phyloP scores from a whole-genome alignment of 495 filamentous ascomycete species.

The Xylaria flabelliformis region DNA sequence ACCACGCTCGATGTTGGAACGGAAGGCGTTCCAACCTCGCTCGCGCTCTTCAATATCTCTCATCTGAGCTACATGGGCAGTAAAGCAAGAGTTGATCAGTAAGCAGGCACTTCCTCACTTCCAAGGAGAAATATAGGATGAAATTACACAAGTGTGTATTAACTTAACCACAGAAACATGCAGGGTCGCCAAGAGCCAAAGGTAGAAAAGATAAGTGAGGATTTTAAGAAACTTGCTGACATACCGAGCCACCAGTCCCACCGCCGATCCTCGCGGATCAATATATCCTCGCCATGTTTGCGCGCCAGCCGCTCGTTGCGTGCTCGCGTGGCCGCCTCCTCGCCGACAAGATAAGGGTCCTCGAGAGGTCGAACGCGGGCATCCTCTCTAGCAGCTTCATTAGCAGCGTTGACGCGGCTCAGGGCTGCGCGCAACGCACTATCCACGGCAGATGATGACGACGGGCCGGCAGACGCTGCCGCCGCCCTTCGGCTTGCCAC shows the following conservation, averaged over 20 bases:
- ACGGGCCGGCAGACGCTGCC: conserved; percentile 31
- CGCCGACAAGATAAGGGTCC: conserved; percentile 60
- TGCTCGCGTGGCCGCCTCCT: conserved; percentile 54
- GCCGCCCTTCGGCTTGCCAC: conserved; percentile 55
- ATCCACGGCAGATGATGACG: conserved; percentile 30
- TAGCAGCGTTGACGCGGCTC: conserved; percentile 32
- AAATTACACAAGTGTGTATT: background rate
- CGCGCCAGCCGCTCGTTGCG: conserved; percentile 51
- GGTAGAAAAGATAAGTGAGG: background rate
- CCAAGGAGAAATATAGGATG: background rate
- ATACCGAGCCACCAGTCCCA: conserved; percentile 59
- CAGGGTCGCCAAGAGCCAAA: background rate
- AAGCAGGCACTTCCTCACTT: background rate
- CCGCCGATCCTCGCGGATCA: conserved; percentile 52
- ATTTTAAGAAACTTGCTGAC: conserved; percentile 18
- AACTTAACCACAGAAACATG: background rate
- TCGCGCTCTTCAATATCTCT: conserved; percentile 55
- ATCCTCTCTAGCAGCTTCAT: conserved; percentile 26
- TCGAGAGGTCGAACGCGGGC: conserved; percentile 52
- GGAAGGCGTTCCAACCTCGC: conserved; percentile 54
- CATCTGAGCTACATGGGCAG: conserved; percentile 46
- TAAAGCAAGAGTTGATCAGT: background rate
- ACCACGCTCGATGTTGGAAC: conserved; percentile 41
- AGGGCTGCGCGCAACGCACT: conserved; percentile 35
- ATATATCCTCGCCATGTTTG: conserved; percentile 52